Percentiles rank a stretch among this genome's conserved stretches.
Evolutionary conservation across 1,139 yeast genomes (phyloP).

Genomic region (Pichia sp.): DNA sequence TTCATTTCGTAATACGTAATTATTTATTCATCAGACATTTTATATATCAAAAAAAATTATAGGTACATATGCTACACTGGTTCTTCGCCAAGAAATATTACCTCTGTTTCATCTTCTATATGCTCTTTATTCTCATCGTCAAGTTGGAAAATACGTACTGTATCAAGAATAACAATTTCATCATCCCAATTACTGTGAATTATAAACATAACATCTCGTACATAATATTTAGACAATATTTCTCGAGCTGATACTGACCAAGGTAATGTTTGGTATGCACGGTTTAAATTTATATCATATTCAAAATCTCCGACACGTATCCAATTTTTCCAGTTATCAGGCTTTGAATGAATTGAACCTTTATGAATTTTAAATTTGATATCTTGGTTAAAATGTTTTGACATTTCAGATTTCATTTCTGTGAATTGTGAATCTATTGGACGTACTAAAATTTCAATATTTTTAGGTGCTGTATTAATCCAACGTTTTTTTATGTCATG

Average conservation of each 20-base stretch:
- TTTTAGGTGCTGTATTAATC: conserved; percentile 21
- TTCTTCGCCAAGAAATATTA: conserved; percentile 6
- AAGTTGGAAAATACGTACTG: conserved; percentile 17
- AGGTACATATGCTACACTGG: too few species aligned
- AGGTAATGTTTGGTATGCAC: conserved; percentile 22
- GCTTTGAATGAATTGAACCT: background rate
- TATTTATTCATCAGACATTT: too few species aligned
- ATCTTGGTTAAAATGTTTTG: conserved; percentile 24
- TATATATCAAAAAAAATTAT: too few species aligned
- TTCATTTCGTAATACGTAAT: too few species aligned
- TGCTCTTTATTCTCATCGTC: background rate
- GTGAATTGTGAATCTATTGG: conserved; percentile 15
- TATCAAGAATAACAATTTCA: conserved; percentile 19
- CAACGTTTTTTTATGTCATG: conserved; percentile 6
- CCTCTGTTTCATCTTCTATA: background rate
- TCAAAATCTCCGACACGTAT: conserved; percentile 23
- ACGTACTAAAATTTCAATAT: conserved; percentile 19
- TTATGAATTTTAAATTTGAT: conserved; percentile 10
- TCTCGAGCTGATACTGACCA: too few species aligned
- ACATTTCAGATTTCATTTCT: conserved; percentile 14
- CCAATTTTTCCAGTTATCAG: conserved; percentile 14
- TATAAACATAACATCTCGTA: conserved; percentile 20
- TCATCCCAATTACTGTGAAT: conserved; percentile 28
- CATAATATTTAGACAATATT: conserved; percentile 16
- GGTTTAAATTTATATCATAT: conserved; percentile 16